Conservation (phyloP, 768 basidiomycete genomes). For the Candolleomyces efflorescens region DNA sequence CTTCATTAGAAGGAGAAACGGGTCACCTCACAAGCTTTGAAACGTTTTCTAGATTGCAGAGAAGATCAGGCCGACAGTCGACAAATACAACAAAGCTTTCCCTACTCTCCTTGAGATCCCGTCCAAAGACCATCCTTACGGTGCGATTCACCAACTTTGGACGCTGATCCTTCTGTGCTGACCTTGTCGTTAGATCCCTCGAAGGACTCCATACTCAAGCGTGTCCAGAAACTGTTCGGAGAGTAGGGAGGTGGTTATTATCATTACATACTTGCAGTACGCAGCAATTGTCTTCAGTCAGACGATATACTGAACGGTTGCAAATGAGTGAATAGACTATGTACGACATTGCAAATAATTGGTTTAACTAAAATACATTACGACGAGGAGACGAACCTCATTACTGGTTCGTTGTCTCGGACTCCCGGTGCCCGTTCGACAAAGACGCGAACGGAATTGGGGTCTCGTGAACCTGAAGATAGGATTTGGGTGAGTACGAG, state of each 20-base stretch:
- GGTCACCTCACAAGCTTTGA: slow-evolving; percentile 1
- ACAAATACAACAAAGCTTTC: slow-evolving; percentile 94
- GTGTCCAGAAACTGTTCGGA: slow-evolving; percentile 94
- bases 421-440: slow-evolving; percentile 65
- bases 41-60: slow-evolving; percentile 73
- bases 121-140: slow-evolving; percentile 97
- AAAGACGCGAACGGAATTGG: slow-evolving; percentile 62
- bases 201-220: slow-evolving; percentile 93
- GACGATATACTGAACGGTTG: not conserved
- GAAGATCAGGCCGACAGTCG: slow-evolving; percentile 92
- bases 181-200: slow-evolving; percentile 64
- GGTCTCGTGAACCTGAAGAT: slow-evolving; percentile 52
- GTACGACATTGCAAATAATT: not conserved
- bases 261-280: slow-evolving; percentile 1
- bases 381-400: slow-evolving; percentile 54
- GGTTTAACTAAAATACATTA: slow-evolving; percentile 14
- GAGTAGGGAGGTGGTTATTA: slow-evolving; percentile 48
- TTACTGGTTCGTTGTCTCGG: slow-evolving; percentile 65
- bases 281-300: not conserved
- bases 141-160: slow-evolving; percentile 32
- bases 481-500: not conserved
- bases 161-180: not conserved
- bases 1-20: slow-evolving; percentile 2
- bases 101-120: slow-evolving; percentile 97
- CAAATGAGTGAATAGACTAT: slow-evolving; percentile 1